A percentile compares a stretch with the other conserved stretches of the same genome.
Evolutionary conservation across 805 yeast genomes (phyloP).

Genomic region (Ogataea ganodermae): DNA sequence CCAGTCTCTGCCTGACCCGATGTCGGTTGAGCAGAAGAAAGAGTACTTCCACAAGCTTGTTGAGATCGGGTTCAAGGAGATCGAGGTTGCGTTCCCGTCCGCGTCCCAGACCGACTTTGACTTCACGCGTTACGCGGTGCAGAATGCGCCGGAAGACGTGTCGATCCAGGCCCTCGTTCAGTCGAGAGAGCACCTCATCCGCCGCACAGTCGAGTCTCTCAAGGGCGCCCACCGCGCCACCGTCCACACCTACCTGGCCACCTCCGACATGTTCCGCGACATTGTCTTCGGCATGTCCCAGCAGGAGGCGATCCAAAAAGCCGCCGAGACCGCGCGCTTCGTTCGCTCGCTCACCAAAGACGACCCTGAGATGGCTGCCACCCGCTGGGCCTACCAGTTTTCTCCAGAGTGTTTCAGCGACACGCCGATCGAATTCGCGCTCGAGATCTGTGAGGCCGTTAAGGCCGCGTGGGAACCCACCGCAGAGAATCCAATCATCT

Average conservation of each 20-base stretch:
- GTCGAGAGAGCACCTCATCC: constrained; percentile 72
- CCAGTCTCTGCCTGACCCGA: constrained; percentile 81
- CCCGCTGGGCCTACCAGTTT: constrained; percentile 72
- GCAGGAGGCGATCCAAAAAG: constrained; percentile 66
- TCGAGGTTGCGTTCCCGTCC: constrained; percentile 79
- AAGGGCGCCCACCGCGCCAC: constrained; percentile 74
- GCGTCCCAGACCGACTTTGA: constrained; percentile 84
- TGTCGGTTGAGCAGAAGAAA: constrained; percentile 73
- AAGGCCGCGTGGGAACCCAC: constrained; percentile 79
- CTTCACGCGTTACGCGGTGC: constrained; percentile 78
- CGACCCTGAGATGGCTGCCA: constrained; percentile 62
- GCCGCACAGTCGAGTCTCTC: constrained; percentile 72
- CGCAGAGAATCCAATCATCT: constrained; percentile 70
- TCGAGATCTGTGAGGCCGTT: constrained; percentile 79
- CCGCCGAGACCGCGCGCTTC: constrained; percentile 68
- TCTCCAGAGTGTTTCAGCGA: constrained; percentile 80
- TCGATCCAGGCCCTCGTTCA: constrained; percentile 73
- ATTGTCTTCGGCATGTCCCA: constrained; percentile 73
- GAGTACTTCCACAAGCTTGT: constrained; percentile 71
- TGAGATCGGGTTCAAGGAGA: constrained; percentile 77
- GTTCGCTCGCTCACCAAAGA: constrained; percentile 73
- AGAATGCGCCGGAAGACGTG: constrained; percentile 76
- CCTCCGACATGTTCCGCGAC: constrained; percentile 73
- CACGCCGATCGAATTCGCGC: constrained; percentile 71
- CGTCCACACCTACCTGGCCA: constrained; percentile 73